Percentiles rank a stretch among this genome's conserved stretches.
phyloP scores from a whole-genome alignment of 257 asterid genomes.

The Linderniella brevidens region DNA sequence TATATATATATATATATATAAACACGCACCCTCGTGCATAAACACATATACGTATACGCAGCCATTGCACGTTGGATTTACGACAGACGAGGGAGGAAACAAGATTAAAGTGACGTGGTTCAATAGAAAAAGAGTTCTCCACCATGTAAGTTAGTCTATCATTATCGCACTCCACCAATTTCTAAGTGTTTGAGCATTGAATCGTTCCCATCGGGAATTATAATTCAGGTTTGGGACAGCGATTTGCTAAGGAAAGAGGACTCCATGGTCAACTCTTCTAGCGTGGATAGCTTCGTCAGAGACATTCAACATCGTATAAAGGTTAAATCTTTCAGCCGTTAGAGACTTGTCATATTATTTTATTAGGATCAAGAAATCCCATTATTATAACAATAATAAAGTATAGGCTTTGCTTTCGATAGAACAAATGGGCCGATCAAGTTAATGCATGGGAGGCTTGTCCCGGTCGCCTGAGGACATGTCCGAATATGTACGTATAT shows the following conservation, averaged over 20 bases:
- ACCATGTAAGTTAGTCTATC: slow-evolving; percentile 12
- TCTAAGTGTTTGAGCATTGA: too few species aligned
- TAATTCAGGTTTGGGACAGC: slow-evolving; percentile 19
- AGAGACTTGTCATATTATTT: not conserved
- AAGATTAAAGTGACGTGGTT: slow-evolving; percentile 17
- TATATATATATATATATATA: too few species aligned
- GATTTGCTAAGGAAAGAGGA: slow-evolving; percentile 9
- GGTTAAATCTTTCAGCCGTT: not conserved
- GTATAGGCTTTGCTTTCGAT: not conserved
- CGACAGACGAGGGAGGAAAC: slow-evolving; percentile 20
- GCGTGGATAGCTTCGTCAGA: slow-evolving; percentile 2
- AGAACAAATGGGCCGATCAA: slow-evolving; percentile 17
- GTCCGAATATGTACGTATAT: slow-evolving; percentile 14
- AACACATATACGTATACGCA: not conserved
- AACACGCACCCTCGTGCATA: too few species aligned
- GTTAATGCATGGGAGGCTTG: slow-evolving; percentile 12
- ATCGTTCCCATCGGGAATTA: too few species aligned
- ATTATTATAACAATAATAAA: too few species aligned
- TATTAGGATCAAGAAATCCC: not conserved
- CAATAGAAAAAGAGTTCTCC: slow-evolving; percentile 10
- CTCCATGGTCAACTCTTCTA: slow-evolving; percentile 6
- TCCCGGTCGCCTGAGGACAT: slow-evolving; percentile 5
- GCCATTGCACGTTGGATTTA: slow-evolving; percentile 22
- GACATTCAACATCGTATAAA: slow-evolving; percentile 8
- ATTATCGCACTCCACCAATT: not conserved